Evolutionary conservation across 2,329 filamentous ascomycete species (phyloP).

Genomic region (Mycocentrospora acerina): DNA sequence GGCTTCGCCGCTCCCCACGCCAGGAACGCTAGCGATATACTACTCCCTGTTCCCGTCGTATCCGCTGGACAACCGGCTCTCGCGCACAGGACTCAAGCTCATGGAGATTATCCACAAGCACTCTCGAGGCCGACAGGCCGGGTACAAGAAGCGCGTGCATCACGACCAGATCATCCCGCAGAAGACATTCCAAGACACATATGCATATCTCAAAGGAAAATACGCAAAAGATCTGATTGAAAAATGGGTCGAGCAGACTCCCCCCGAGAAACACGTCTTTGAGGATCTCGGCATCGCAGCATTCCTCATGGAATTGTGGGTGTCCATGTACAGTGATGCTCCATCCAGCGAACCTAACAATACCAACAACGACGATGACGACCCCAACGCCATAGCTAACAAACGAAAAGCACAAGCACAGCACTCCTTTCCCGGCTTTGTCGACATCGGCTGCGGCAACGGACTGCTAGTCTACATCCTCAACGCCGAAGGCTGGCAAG

Average conservation of each 20-base stretch:
- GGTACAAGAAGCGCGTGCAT: constrained; percentile 78
- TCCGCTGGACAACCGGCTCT: constrained; percentile 55
- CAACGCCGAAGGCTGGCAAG: constrained; percentile 74
- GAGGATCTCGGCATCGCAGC: constrained; percentile 90
- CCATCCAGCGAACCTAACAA: constrained; percentile 6
- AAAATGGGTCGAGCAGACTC: constrained; percentile 84
- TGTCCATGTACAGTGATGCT: constrained; percentile 67
- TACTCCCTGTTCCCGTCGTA: constrained; percentile 50
- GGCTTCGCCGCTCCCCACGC: constrained; percentile 24
- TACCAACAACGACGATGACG: background rate
- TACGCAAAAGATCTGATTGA: constrained; percentile 72
- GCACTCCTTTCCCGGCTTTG: constrained; percentile 75
- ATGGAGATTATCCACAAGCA: constrained; percentile 72
- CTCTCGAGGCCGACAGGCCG: constrained; percentile 62
- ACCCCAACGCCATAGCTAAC: constrained; percentile 1
- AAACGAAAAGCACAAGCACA: constrained; percentile 12
- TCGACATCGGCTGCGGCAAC: constrained; percentile 95
- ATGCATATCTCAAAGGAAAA: constrained; percentile 73
- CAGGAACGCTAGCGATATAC: constrained; percentile 52
- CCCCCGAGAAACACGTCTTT: constrained; percentile 89
- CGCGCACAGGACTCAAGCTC: constrained; percentile 68
- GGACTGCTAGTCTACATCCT: constrained; percentile 86
- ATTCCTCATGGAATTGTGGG: constrained; percentile 91
- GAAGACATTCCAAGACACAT: constrained; percentile 76
- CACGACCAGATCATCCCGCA: constrained; percentile 82